Conservation (phyloP, 2,329 filamentous ascomycete species). For the Arachnomyces sp. region DNA sequence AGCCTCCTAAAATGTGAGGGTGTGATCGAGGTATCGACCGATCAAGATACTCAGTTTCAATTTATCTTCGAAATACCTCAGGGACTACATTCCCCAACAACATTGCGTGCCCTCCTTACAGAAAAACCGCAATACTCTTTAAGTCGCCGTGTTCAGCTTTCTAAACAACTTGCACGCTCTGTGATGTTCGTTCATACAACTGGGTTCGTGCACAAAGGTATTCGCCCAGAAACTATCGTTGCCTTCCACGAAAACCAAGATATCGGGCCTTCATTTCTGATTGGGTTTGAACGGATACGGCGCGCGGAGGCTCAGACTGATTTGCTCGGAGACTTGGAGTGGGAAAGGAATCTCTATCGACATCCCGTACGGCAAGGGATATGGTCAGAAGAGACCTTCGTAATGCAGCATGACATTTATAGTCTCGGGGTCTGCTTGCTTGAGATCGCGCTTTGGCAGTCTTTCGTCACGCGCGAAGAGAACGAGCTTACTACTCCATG, state of each 20-base stretch:
- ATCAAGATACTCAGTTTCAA: conserved; percentile 6
- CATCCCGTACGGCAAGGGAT: conserved; percentile 43
- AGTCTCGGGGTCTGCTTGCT: conserved; percentile 47
- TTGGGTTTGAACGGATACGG: conserved; percentile 41
- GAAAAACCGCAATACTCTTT: conserved; percentile 12
- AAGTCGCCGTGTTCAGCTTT: conserved; percentile 13
- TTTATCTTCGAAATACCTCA: conserved; percentile 10
- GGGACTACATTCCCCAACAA: conserved; percentile 8
- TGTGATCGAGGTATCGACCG: conserved; percentile 6
- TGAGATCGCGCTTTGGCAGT: conserved; percentile 38
- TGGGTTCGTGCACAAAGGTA: conserved; percentile 25
- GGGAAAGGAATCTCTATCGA: conserved; percentile 43
- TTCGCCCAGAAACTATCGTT: conserved; percentile 23
- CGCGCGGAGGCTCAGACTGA: conserved; percentile 24
- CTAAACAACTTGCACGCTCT: conserved; percentile 17
- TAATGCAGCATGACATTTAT: conserved; percentile 51
- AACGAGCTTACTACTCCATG: background rate
- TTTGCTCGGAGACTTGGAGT: conserved; percentile 28
- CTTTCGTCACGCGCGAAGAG: conserved; percentile 20
- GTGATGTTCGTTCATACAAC: conserved; percentile 19
- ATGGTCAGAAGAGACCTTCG: conserved; percentile 31
- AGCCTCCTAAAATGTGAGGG: conserved; percentile 16
- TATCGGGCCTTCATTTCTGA: conserved; percentile 28
- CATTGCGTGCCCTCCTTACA: conserved; percentile 14
- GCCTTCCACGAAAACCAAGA: conserved; percentile 10